Evolutionary conservation across 768 basidiomycete species (phyloP).

Genomic region (Naganishia kalamii): DNA sequence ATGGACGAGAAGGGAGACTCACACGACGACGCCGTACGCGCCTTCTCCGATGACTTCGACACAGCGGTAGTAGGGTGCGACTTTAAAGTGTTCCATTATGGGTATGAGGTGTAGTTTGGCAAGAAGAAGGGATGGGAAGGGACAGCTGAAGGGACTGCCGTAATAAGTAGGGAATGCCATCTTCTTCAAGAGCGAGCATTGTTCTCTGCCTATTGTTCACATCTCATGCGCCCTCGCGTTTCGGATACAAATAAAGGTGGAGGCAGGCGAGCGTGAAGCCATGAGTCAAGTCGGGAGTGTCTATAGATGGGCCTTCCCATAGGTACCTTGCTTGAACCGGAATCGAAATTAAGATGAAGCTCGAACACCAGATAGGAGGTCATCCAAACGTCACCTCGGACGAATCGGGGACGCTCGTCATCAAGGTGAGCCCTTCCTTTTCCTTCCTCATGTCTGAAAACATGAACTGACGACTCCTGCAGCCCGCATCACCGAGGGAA

Average conservation of each 20-base stretch:
- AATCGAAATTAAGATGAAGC: slow-evolving; percentile 23
- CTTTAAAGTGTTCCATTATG: slow-evolving; percentile 32
- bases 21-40: slow-evolving; percentile 88
- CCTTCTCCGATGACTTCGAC: slow-evolving; percentile 50
- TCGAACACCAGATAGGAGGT: slow-evolving; percentile 43
- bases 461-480: not conserved
- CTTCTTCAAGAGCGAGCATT: not conserved
- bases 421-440: slow-evolving; percentile 37
- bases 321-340: not conserved
- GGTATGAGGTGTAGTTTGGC: not conserved
- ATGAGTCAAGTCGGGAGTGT: too few species aligned
- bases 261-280: not conserved
- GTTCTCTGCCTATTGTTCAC: not conserved
- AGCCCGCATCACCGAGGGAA: slow-evolving; percentile 42
- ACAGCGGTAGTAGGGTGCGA: slow-evolving; percentile 36
- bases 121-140: not conserved
- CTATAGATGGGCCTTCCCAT: not conserved
- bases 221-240: slow-evolving; percentile 5
- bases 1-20: slow-evolving; percentile 1
- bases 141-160: not conserved
- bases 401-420: slow-evolving; percentile 40
- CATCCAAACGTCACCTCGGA: slow-evolving; percentile 43
- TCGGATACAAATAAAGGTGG: not conserved
- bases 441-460: not conserved
- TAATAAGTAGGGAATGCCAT: too few species aligned